Percentiles rank a stretch among this genome's conserved stretches.
Conservation (phyloP, 2,329 filamentous ascomycete species). For the Colletotrichum spinosum region DNA sequence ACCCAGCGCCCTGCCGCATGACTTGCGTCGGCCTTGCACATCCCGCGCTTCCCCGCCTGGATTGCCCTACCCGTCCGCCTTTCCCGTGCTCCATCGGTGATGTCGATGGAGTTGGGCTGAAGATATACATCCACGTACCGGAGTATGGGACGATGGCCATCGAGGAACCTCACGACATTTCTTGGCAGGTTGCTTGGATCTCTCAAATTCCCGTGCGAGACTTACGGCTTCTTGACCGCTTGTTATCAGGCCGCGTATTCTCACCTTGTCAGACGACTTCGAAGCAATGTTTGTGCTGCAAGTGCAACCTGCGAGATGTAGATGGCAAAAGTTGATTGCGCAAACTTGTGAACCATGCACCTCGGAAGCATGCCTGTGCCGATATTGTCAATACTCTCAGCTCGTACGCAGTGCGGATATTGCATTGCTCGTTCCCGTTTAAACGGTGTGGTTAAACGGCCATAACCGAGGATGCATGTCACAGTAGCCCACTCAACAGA, state of each 20-base stretch:
- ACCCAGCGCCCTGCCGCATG: conserved; percentile 11
- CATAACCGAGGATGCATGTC: conserved; percentile 10
- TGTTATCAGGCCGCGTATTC: background rate
- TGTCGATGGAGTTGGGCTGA: too few relatives aligned
- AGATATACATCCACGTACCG: too few relatives aligned
- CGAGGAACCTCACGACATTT: too few relatives aligned
- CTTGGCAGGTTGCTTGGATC: too few relatives aligned
- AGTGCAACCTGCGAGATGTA: background rate
- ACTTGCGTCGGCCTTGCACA: conserved; percentile 17
- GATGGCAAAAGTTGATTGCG: conserved; percentile 13
- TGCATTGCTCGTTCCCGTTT: too few relatives aligned
- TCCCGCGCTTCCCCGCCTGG: conserved; percentile 17
- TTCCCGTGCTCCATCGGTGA: too few relatives aligned
- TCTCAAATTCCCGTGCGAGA: background rate
- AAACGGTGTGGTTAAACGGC: background rate
- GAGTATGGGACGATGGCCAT: too few relatives aligned
- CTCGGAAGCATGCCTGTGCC: background rate
- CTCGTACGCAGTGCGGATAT: background rate
- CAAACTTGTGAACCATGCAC: conserved; percentile 21
- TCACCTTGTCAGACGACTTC: background rate
- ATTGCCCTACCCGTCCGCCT: too few relatives aligned
- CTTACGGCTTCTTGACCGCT: conserved; percentile 17
- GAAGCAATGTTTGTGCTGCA: conserved; percentile 1
- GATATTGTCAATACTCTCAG: background rate
- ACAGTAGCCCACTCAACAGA: background rate